Evolutionary conservation across 495 filamentous ascomycete genomes (phyloP), one percentile per base, ranked within the genome.

Genomic region (Xylaria curta): DNA sequence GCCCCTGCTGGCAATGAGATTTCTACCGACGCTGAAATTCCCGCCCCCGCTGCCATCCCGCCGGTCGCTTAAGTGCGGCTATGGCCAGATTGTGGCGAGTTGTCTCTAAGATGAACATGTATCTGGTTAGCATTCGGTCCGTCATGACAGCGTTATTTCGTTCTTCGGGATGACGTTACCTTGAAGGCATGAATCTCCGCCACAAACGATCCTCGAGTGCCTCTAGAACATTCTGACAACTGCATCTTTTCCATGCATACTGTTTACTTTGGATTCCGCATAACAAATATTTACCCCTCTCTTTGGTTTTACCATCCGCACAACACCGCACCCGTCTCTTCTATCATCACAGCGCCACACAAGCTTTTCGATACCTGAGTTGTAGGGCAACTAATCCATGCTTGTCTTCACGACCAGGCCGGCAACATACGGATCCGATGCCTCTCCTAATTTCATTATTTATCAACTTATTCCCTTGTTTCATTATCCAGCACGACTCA

Each of bases 1-100:
- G 85, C 47, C 21, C 75, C 78, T 66, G 75, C 81, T 68, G 86
- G 86, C 69, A 84, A 83, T 76, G 87, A 87, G 63, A 73, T 85
- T 13, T 78, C 82, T 62, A 62, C 75, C 58, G 82, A 85, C 40
- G 76, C 70, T 61, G 81, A 79, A 28, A 73, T 79, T 17, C 70
- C 79, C 0, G 69, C 74, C 67, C 69, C 76, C 46, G 76, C 77
- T 46, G 75, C 77, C 26, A 79, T 80, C 49, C 78, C 80, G 24
- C 81, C 81, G 36, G 76, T 80, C 36, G 81, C 78, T 47, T 83
- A 82, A 75, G 7, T 56, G 26, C 51, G 64, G 33, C 31, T 31
- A 17, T 17, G 26, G 38, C 49, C 13, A n/a, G 40, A 26, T 40
- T 49, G 19, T 66, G 69, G 44, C 53, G 38, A 42, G 15, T 38